Base-by-base conservation (phyloP, 73 alveolate species). In the Uronychia setigera region DNA sequence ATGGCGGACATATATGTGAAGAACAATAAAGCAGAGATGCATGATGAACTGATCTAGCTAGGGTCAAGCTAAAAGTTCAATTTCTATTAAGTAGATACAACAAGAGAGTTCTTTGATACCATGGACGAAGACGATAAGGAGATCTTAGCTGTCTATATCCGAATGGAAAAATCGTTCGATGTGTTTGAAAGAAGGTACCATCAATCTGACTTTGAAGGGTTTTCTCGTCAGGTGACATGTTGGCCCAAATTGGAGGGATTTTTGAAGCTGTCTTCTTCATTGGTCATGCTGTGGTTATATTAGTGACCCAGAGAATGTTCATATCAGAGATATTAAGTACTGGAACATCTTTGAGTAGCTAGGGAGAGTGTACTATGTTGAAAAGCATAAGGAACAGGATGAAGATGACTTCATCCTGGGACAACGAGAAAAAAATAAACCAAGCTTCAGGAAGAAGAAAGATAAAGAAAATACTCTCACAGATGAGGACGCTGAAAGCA, bases 231-330 rank as follows among this genome's bases (percentile, higher is more conserved):
- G 86, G 86, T 1, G 86, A 80, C 59, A 28, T 80, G 34, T 57
- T 80, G 31, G 86, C 86, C 58, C 86, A 80, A 57, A n/a, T 80
- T 25, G 86, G 86, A 25, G 86, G 86, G 19, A 46, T 80, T 57
- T 80, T 29, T 29, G 30, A 67, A 0, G 35, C 58, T 29, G 58
- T 80, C n/a, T 28, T n/a, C 35, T 5, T 31, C 0, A 33, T 80
- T 58, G 86, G 86, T 9, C 60, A 32, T 34, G 46, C 57, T 1
- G 78, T 57, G 1, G 86, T 80, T 0, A 33, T 27, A 27, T 28
- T 80, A 11, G 28, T 80, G 59, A 80, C 78, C 28, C 79, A 80
- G 58, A 35, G 79, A 46, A 46, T 80, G n/a, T 46, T 46, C 67
- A 19, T 46, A 19, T 46, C 67, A 46, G 67, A 46, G 19, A 46